Evolutionary conservation across 139 green algal species (phyloP).

Genomic region (Chlorella sp.): DNA sequence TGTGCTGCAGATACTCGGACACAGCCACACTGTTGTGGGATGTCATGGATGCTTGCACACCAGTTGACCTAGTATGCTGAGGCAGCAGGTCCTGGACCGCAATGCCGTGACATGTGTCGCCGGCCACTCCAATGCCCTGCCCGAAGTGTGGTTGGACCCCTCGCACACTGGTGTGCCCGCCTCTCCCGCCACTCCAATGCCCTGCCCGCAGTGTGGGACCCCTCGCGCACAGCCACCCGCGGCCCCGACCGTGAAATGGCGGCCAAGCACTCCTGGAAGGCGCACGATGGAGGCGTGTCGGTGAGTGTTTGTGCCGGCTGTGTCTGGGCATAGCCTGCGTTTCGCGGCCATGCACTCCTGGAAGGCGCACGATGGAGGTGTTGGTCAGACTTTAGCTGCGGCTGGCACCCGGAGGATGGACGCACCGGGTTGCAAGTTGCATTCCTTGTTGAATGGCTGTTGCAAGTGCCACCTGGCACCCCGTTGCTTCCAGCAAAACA

Average conservation of each 20-base stretch:
- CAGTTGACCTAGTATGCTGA: too few species aligned
- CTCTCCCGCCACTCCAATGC: too few species aligned
- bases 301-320: constrained; percentile 5
- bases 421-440: neutral
- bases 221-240: constrained; percentile 34
- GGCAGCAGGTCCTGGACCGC: too few species aligned
- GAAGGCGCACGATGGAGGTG: constrained; percentile 68
- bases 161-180: neutral
- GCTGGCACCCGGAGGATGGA: too few species aligned
- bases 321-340: too few species aligned
- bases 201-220: constrained; percentile 58
- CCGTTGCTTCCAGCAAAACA: too few species aligned
- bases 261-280: constrained; percentile 54
- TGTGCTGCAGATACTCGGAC: too few species aligned
- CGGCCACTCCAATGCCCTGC: too few species aligned
- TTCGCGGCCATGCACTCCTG: constrained; percentile 40
- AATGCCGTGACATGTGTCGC: too few species aligned
- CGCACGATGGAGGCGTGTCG: constrained; percentile 56
- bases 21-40: too few species aligned
- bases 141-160: too few species aligned
- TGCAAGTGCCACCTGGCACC: neutral
- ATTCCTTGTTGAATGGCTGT: neutral
- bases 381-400: neutral
- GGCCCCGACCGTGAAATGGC: constrained; percentile 44
- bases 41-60: too few species aligned